Percentiles rank a stretch among this genome's conserved stretches.
Evolutionary conservation across 2,329 filamentous ascomycete genomes (phyloP).

Genomic region (Coniochaeta prunicola): DNA sequence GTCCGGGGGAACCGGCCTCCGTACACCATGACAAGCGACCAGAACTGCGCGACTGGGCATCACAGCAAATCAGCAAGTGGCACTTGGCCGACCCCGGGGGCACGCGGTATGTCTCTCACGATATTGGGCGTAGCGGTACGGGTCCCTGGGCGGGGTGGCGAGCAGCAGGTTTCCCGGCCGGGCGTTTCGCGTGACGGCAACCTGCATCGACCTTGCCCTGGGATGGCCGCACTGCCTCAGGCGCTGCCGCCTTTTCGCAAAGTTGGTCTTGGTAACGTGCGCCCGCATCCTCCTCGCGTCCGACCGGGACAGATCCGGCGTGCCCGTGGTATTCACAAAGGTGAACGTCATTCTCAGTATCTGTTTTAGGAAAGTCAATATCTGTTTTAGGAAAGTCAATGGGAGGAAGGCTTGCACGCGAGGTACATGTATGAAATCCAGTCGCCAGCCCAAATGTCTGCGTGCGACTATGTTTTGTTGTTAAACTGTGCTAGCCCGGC

Average conservation of each 20-base stretch:
- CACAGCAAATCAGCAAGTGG: no score
- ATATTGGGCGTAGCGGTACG: not conserved
- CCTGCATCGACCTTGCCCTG: not conserved
- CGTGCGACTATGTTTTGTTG: no score
- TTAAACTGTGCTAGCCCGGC: no score
- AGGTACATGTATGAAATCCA: no score
- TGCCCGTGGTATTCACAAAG: constrained; percentile 12
- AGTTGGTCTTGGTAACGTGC: constrained; percentile 13
- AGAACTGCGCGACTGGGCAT: constrained; percentile 10
- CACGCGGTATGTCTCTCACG: not conserved
- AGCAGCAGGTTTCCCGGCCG: not conserved
- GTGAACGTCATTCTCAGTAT: constrained; percentile 9
- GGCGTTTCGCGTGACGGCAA: not conserved
- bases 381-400: constrained; percentile 9
- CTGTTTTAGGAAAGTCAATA: constrained; percentile 11
- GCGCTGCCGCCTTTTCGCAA: constrained; percentile 12
- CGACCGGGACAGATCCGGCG: constrained; percentile 7
- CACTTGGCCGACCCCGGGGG: not conserved
- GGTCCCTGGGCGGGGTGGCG: not conserved
- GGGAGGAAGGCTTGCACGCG: not conserved
- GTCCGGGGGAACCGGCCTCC: constrained; percentile 5
- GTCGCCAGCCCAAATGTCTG: not conserved
- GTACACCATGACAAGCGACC: constrained; percentile 9
- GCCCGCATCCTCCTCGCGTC: constrained; percentile 11
- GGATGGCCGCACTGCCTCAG: not conserved